Conservation (phyloP, 1,139 yeast species). For the Barnettozyma hawaiiensis region DNA sequence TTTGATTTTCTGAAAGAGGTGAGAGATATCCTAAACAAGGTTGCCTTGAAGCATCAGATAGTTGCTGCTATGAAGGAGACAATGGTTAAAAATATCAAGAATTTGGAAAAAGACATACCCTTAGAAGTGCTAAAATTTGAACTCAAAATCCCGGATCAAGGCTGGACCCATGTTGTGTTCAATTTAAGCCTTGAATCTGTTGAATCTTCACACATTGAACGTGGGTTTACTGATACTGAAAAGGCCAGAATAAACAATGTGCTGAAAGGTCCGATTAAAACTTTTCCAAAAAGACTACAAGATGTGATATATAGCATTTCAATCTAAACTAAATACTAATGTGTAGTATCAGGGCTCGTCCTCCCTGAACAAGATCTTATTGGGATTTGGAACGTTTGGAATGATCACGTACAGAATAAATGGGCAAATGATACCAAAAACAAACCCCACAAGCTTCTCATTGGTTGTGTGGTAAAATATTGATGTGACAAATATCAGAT, state of each 20-base stretch:
- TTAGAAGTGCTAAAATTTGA: conserved; percentile 18
- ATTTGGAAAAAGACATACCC: conserved; percentile 21
- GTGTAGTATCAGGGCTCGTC: neutral
- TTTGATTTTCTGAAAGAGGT: conserved; percentile 13
- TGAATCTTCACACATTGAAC: conserved; percentile 17
- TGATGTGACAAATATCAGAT: conserved; percentile 47
- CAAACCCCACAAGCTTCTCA: conserved; percentile 51
- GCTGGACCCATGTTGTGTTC: conserved; percentile 11
- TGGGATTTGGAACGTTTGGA: conserved; percentile 15
- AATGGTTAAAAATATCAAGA: conserved; percentile 8
- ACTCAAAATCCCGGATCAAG: conserved; percentile 9
- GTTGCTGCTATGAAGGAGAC: conserved; percentile 11
- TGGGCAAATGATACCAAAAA: conserved; percentile 42
- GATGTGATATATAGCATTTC: conserved; percentile 17
- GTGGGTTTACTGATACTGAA: conserved; percentile 20
- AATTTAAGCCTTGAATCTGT: conserved; percentile 15
- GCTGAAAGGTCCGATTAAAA: conserved; percentile 14
- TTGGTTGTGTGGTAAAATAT: conserved; percentile 54
- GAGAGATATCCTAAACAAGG: conserved; percentile 14
- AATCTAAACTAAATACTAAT: neutral
- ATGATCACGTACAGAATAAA: conserved; percentile 28
- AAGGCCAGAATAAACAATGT: conserved; percentile 13
- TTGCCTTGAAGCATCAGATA: conserved; percentile 19
- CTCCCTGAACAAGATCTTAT: neutral
- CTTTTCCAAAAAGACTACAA: conserved; percentile 13